These are phyloP conservation scores for Chaetomium fimeti DNA, from an alignment of 495 filamentous ascomycete genomes.

Conservation along the genomic window DNA sequence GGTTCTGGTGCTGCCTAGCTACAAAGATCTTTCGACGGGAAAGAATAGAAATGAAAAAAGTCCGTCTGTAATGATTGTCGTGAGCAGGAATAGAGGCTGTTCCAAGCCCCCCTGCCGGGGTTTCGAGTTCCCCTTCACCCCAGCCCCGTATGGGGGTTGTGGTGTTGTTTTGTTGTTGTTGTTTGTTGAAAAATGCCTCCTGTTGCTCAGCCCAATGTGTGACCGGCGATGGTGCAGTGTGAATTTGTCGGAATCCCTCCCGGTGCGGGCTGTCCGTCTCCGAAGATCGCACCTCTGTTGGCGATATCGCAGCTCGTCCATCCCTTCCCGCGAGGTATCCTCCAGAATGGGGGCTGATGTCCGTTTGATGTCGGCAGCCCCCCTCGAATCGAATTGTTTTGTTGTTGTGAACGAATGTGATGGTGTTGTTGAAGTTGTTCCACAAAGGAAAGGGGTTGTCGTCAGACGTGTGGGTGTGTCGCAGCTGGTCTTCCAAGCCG, in stretches of 20 bases:
- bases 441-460: conserved; percentile 20
- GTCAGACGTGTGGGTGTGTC: conserved; percentile 19
- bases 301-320: not conserved
- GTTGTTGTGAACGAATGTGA: conserved; percentile 9
- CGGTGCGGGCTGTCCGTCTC: not conserved
- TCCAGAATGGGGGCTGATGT: not conserved
- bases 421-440: conserved; percentile 2
- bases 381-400: not conserved
- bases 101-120: conserved; percentile 17
- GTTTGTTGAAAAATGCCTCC: conserved; percentile 1
- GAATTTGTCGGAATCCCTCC: not conserved
- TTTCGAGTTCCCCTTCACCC: not conserved
- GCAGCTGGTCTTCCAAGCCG: conserved; percentile 11
- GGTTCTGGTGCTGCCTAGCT: conserved; percentile 24
- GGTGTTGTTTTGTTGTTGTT: conserved; percentile 6
- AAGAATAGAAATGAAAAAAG: conserved; percentile 3
- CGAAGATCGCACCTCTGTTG: conserved; percentile 5
- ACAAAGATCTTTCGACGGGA: conserved; percentile 19
- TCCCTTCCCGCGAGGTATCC: not conserved
- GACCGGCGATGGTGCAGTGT: conserved; percentile 1
- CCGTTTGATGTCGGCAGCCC: conserved; percentile 3
- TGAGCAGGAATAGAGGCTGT: conserved; percentile 5
- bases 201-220: not conserved
- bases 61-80: conserved; percentile 7
- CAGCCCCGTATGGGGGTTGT: not conserved